Percentiles rank a stretch among this genome's conserved stretches.
Conservation (phyloP, 164 flowering plant genomes). For the Berberis thunbergii region DNA sequence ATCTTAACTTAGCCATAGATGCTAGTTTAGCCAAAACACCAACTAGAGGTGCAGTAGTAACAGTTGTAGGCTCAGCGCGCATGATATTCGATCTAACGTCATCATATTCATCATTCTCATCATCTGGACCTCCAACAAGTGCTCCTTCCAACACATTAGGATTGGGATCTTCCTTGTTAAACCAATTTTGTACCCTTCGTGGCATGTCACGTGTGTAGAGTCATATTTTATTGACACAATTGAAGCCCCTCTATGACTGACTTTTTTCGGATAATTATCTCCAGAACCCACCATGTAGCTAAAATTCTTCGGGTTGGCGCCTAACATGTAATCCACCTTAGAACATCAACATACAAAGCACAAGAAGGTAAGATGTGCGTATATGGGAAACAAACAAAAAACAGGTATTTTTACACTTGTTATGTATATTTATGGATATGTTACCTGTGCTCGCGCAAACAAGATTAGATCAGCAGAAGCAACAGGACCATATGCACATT, state of each 20-base stretch:
- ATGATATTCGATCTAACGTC: constrained; percentile 33
- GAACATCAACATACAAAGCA: neutral
- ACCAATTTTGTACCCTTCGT: constrained; percentile 43
- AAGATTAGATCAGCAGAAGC: constrained; percentile 18
- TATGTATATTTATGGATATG: too few relatives aligned
- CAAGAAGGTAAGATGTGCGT: too few relatives aligned
- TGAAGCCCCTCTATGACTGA: constrained; percentile 64
- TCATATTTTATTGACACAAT: constrained; percentile 42
- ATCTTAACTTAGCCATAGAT: too few relatives aligned
- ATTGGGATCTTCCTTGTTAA: constrained; percentile 23
- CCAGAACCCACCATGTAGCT: constrained; percentile 71
- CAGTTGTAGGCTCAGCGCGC: constrained; percentile 38
- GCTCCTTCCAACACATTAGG: constrained; percentile 59
- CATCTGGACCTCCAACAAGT: constrained; percentile 59
- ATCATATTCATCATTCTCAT: constrained; percentile 23
- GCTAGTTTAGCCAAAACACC: constrained; percentile 29
- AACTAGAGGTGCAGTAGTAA: constrained; percentile 33
- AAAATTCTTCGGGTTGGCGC: constrained; percentile 34
- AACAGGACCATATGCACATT: constrained; percentile 25
- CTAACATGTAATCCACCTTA: constrained; percentile 51
- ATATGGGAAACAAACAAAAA: too few relatives aligned
- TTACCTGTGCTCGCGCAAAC: constrained; percentile 35
- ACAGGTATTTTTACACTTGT: too few relatives aligned
- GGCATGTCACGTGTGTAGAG: constrained; percentile 27
- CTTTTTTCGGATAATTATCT: constrained; percentile 27